These are phyloP conservation scores for Rhinocladiella mackenziei DNA, from an alignment of 2,329 filamentous ascomycete genomes.

Conservation along the genomic window DNA sequence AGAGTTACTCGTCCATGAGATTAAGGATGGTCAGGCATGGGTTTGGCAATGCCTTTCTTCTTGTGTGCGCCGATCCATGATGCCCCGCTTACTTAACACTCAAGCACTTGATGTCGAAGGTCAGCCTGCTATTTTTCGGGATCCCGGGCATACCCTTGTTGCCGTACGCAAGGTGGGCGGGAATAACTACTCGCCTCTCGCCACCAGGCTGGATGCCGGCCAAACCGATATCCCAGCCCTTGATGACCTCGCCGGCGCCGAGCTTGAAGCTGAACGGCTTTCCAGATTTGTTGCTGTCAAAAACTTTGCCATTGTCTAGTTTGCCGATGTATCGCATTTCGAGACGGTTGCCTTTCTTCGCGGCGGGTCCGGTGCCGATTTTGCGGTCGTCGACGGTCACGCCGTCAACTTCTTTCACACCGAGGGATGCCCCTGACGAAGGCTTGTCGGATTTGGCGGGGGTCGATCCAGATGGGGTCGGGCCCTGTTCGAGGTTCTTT, in stretches of 20 bases:
- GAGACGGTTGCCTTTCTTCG: conserved; percentile 86
- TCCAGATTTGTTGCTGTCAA: conserved; percentile 92
- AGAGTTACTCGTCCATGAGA: neutral
- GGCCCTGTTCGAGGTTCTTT: conserved; percentile 97
- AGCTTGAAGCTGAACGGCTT: conserved; percentile 96
- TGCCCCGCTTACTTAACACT: conserved; percentile 23
- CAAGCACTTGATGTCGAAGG: conserved; percentile 86
- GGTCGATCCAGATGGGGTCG: conserved; percentile 63
- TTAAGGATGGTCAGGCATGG: neutral
- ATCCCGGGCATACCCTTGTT: conserved; percentile 78
- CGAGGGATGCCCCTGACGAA: conserved; percentile 53
- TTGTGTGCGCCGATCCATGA: neutral
- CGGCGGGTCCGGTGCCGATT: conserved; percentile 73
- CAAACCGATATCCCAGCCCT: conserved; percentile 96
- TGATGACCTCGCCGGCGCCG: conserved; percentile 92
- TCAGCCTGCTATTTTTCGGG: conserved; percentile 82
- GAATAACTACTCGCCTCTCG: conserved; percentile 89
- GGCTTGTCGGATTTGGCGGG: conserved; percentile 40
- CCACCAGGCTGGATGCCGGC: conserved; percentile 88
- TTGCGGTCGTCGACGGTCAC: conserved; percentile 96
- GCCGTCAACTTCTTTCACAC: conserved; percentile 76
- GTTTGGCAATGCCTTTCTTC: neutral
- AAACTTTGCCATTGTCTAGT: conserved; percentile 88
- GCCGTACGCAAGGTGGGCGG: conserved; percentile 83
- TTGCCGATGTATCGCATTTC: conserved; percentile 98